Conservation (phyloP, 2,329 filamentous ascomycete species). For the Xylariales sp. region DNA sequence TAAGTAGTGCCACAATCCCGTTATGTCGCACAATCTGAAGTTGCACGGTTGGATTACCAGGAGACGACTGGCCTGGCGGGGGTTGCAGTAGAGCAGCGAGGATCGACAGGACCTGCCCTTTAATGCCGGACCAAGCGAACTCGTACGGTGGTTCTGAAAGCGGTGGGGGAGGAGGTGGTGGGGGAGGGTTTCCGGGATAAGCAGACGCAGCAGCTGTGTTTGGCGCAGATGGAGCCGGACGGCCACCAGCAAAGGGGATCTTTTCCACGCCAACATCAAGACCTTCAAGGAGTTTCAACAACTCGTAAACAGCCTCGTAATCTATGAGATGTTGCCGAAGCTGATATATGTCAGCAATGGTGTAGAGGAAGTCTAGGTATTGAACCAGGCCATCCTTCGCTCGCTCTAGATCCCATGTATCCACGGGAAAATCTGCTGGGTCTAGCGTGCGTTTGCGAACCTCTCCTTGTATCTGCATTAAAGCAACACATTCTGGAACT, state of each 20-base stretch:
- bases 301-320: slow-evolving; percentile 87
- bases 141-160: slow-evolving; percentile 62
- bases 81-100: slow-evolving; percentile 87
- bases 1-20: slow-evolving; percentile 81
- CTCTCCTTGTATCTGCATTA: slow-evolving; percentile 89
- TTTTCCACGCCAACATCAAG: slow-evolving; percentile 86
- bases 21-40: slow-evolving; percentile 81
- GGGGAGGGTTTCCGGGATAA: slow-evolving; percentile 28
- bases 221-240: slow-evolving; percentile 29
- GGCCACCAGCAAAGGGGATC: slow-evolving; percentile 57
- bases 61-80: slow-evolving; percentile 55
- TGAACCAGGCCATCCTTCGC: slow-evolving; percentile 94
- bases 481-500: slow-evolving; percentile 88
- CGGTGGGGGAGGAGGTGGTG: slow-evolving; percentile 39
- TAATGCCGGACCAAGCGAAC: slow-evolving; percentile 70
- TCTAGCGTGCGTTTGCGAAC: slow-evolving; percentile 74
- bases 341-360: slow-evolving; percentile 78
- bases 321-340: slow-evolving; percentile 83
- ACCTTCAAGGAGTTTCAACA: slow-evolving; percentile 81
- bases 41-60: slow-evolving; percentile 72
- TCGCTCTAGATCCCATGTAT: slow-evolving; percentile 96
- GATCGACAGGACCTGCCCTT: slow-evolving; percentile 88
- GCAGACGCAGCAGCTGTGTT: slow-evolving; percentile 18
- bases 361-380: slow-evolving; percentile 89
- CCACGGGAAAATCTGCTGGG: slow-evolving; percentile 85